phyloP scores from a whole-genome alignment of 2,329 filamentous ascomycete species.

The Macrophomina pseudophaseolina region DNA sequence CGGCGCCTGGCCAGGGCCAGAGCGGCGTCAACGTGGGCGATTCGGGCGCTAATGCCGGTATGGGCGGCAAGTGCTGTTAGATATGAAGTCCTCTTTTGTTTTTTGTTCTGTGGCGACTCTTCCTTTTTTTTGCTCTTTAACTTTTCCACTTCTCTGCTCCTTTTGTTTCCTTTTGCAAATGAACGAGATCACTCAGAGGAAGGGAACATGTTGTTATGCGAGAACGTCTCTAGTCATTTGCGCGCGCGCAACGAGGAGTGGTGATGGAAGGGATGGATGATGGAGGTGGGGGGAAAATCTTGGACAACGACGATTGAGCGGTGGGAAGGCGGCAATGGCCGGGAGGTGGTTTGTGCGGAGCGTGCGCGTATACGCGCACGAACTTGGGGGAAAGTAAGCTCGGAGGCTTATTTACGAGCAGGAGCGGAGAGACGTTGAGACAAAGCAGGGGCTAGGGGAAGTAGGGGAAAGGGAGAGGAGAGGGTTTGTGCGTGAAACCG shows the following conservation, averaged over 20 bases:
- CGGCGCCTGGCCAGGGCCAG: slow-evolving; percentile 51
- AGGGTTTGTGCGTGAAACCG: background rate
- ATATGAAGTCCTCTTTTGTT: slow-evolving; percentile 2
- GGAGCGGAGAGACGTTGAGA: background rate
- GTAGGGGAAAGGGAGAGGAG: slow-evolving; percentile 1
- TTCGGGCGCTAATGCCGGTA: slow-evolving; percentile 34
- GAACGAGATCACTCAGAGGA: slow-evolving; percentile 10
- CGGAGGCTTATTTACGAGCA: background rate
- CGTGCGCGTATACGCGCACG: background rate
- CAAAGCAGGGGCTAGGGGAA: slow-evolving; percentile 11
- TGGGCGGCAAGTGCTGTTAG: slow-evolving; percentile 48
- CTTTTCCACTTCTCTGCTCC: background rate
- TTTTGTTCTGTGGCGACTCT: background rate
- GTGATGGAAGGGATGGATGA: background rate
- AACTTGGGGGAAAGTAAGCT: background rate
- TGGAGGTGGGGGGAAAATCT: background rate
- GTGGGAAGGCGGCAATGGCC: background rate
- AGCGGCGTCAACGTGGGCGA: slow-evolving; percentile 42
- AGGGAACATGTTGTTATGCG: slow-evolving; percentile 20
- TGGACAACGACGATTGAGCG: background rate
- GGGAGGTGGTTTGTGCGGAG: background rate
- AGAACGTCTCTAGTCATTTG: slow-evolving; percentile 19
- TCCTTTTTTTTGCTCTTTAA: background rate
- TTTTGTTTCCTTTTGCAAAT: slow-evolving; percentile 11
- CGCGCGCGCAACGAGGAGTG: background rate